Base-by-base conservation (phyloP, 2,329 filamentous ascomycete species). In the Monilinia fructigena region DNA sequence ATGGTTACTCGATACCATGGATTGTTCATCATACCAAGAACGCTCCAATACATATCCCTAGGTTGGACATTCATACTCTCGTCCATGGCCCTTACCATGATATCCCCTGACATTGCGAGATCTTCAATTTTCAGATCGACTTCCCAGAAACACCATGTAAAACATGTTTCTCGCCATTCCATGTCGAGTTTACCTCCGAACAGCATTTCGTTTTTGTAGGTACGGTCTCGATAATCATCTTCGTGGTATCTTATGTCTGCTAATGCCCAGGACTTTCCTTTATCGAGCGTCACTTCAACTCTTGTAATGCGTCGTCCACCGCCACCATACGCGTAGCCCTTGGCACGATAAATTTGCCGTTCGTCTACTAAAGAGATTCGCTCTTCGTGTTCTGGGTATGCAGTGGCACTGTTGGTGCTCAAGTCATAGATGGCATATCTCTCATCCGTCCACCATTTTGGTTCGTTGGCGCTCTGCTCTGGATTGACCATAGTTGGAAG, bases 1-100 rank as follows among this genome's bases (percentile, higher is more conserved):
- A 97, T 90, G 2, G 88, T 86, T 0, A 97, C 85, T 6, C 93
- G 84, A 77, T 90, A 97, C 93, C 93, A 97, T 0, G 92, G 91
- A 73, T 97, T 97, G 78, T 97, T 97, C 93, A 97, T 97, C 93
- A 97, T 97, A 0, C 93, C 93, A 50, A 97, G 80, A 2, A 96
- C 92, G 68, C 87, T 93, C 93, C 93, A 97, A 79, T 97, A 97
- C 91, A 97, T 95, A 74, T 97, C 93, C 68, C 91, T 84, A 5
- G 93, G 93, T 76, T 96, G 92, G 0, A 91, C 81, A 77, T 90
- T 91, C 86, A 97, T 89, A 65, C 89, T 85, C 70, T 97, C 93
- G 72, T 97, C 93, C 92, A 97, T 96, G 5, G 89, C 89, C 55
- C 93, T 84, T 6, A 96, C 87, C 74, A 96, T 83, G 48, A 97